Evolutionary conservation across 2,329 filamentous ascomycete species (phyloP).

Genomic region (Akanthomyces uredinophilus): DNA sequence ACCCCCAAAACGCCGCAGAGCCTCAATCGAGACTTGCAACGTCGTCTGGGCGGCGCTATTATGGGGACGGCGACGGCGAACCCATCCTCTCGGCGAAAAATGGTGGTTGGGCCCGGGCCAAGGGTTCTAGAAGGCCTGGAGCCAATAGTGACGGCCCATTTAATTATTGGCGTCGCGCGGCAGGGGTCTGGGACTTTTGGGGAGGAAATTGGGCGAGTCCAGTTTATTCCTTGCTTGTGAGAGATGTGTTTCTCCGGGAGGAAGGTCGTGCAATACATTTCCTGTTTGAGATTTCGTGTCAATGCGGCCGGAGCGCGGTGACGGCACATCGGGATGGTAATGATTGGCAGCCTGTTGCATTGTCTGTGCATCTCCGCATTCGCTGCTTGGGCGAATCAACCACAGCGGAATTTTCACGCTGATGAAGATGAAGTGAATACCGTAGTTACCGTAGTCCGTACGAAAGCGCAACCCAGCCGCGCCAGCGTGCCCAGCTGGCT

Average conservation of each 20-base stretch:
- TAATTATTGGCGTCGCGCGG: not conserved
- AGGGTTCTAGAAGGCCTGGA: conserved; percentile 7
- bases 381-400: too few species aligned
- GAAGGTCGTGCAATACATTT: conserved; percentile 5
- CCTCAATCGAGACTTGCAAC: not conserved
- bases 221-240: not conserved
- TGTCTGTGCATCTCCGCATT: too few species aligned
- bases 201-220: not conserved
- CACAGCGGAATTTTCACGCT: too few species aligned
- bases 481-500: not conserved
- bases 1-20: not conserved
- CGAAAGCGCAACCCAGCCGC: too few species aligned
- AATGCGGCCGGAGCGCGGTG: not conserved
- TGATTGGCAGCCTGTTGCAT: too few species aligned
- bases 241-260: conserved; percentile 1
- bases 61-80: not conserved
- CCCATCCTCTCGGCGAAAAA: not conserved
- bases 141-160: not conserved
- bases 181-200: not conserved
- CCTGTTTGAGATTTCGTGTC: not conserved
- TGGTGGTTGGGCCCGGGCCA: not conserved
- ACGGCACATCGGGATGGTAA: not conserved
- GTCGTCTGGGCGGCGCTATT: not conserved
- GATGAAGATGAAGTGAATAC: too few species aligned
- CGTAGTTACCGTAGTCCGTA: too few species aligned